Percentiles rank a stretch among this genome's conserved stretches.
Conservation (phyloP, 257 asterid genomes). For the Fraxinus cuspidata region DNA sequence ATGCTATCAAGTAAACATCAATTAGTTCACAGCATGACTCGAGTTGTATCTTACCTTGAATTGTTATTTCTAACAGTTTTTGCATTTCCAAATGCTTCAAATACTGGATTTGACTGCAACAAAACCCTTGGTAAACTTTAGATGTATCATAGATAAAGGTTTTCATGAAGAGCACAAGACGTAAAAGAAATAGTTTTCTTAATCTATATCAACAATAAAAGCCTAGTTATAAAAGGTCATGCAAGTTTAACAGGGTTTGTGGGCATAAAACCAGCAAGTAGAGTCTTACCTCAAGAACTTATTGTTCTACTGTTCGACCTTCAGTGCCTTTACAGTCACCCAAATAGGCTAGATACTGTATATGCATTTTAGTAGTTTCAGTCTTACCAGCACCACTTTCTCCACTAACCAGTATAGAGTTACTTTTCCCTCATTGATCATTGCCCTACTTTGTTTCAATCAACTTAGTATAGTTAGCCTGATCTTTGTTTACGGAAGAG, state of each 20-base stretch:
- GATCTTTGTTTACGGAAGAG: conserved; percentile 18
- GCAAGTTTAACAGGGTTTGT: neutral
- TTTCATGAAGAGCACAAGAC: conserved; percentile 6
- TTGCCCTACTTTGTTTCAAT: conserved; percentile 57
- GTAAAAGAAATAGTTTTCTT: conserved; percentile 11
- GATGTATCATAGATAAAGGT: conserved; percentile 18
- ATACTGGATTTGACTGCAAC: conserved; percentile 96
- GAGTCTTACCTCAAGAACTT: conserved; percentile 83
- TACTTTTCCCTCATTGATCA: conserved; percentile 85
- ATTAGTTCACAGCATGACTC: conserved; percentile 5
- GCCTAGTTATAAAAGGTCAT: neutral
- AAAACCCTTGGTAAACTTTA: conserved; percentile 24
- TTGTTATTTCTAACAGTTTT: conserved; percentile 97
- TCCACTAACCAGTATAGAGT: conserved; percentile 91
- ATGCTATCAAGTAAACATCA: conserved; percentile 6
- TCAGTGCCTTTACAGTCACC: conserved; percentile 95
- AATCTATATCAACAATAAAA: neutral
- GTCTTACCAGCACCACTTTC: conserved; percentile 99
- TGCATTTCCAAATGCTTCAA: conserved; percentile 99
- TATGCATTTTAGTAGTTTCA: conserved; percentile 98
- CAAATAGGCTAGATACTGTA: conserved; percentile 90
- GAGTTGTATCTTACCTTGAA: conserved; percentile 63
- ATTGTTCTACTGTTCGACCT: conserved; percentile 95
- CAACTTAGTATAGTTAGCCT: conserved; percentile 36
- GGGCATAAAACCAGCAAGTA: conserved; percentile 3